Conservation (phyloP, 371 early-diverging fungal species). For the Zopfochytrium polystomum region DNA sequence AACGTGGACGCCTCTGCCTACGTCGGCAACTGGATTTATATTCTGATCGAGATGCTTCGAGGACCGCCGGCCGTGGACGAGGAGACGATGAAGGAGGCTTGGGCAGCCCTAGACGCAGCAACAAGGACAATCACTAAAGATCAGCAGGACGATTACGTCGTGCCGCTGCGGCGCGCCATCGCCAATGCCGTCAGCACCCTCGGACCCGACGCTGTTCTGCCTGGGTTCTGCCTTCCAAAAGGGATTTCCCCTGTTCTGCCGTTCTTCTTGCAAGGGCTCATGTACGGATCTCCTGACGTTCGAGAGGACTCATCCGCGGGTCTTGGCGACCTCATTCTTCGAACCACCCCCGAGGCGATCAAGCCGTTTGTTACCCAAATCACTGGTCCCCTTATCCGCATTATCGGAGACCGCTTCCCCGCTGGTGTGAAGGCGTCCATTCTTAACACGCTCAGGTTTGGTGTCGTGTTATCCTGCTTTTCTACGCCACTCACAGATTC, state of each 20-base stretch:
- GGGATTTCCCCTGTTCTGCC: constrained; percentile 87
- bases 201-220: constrained; percentile 45
- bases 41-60: constrained; percentile 67
- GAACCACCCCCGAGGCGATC: constrained; percentile 72
- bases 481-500: neutral
- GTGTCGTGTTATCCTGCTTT: constrained; percentile 2
- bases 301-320: constrained; percentile 85
- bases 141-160: constrained; percentile 77
- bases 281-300: constrained; percentile 81
- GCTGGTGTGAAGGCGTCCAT: constrained; percentile 89
- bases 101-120: constrained; percentile 77
- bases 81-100: constrained; percentile 65
- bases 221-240: constrained; percentile 88
- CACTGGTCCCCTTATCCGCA: constrained; percentile 95
- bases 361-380: constrained; percentile 91
- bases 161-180: constrained; percentile 68
- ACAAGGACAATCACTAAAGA: constrained; percentile 79
- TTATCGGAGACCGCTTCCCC: constrained; percentile 92
- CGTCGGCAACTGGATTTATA: constrained; percentile 78
- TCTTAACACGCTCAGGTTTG: constrained; percentile 71
- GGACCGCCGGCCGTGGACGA: constrained; percentile 32
- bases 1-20: constrained; percentile 56
- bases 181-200: constrained; percentile 56
- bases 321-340: constrained; percentile 74
- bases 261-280: constrained; percentile 89